These are phyloP conservation scores for Macrolepiota dolichaula DNA, from an alignment of 768 basidiomycete species.

Conservation along the genomic window DNA sequence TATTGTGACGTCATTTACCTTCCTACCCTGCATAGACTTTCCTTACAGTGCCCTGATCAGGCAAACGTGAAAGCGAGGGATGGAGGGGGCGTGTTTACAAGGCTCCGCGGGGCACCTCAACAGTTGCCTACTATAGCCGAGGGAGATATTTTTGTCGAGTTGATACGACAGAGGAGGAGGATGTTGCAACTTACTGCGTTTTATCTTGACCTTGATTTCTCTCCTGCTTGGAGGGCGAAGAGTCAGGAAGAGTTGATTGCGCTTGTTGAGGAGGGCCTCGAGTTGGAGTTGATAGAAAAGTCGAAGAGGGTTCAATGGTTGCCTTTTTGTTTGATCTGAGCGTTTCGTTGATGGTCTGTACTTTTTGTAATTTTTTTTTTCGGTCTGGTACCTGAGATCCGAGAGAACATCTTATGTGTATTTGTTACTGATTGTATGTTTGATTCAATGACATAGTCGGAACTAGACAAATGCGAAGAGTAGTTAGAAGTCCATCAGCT, in stretches of 20 bases:
- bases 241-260: background rate
- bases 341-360: too few species aligned
- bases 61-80: background rate
- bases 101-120: constrained; percentile 2
- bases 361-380: too few species aligned
- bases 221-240: background rate
- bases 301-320: background rate
- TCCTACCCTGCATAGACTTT: background rate
- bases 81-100: background rate
- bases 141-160: constrained; percentile 1
- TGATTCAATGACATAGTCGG: too few species aligned
- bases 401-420: too few species aligned
- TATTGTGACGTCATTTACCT: background rate
- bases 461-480: too few species aligned
- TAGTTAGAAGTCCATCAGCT: too few species aligned
- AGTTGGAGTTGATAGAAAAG: background rate
- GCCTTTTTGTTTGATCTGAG: background rate
- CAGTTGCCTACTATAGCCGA: background rate
- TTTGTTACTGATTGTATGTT: too few species aligned
- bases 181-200: background rate
- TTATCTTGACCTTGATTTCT: background rate
- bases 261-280: constrained; percentile 1
- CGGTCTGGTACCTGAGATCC: too few species aligned
- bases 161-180: background rate
- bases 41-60: background rate